phyloP scores from a whole-genome alignment of 768 basidiomycete species.

The Auricularia sp. region DNA sequence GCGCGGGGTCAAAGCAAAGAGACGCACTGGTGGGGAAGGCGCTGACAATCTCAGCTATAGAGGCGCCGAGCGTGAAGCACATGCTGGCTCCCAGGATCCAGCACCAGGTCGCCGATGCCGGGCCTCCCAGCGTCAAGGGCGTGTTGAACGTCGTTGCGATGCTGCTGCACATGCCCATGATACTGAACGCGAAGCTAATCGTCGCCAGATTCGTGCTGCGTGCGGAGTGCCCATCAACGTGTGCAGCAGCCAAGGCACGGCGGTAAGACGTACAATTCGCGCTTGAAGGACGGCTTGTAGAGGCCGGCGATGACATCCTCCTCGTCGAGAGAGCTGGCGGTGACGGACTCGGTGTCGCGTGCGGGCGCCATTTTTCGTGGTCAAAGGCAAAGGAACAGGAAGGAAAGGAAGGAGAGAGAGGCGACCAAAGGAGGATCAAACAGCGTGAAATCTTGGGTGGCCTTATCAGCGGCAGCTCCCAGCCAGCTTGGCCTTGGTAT shows the following conservation, averaged over 20 bases:
- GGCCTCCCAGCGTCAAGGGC: slow-evolving; percentile 26
- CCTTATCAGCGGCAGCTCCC: no score
- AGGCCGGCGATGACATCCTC: slow-evolving; percentile 1
- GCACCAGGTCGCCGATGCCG: slow-evolving; percentile 29
- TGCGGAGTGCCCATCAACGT: slow-evolving; percentile 12
- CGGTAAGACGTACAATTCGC: slow-evolving; percentile 47
- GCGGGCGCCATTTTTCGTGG: background rate
- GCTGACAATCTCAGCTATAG: slow-evolving; percentile 17
- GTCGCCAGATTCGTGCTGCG: slow-evolving; percentile 22
- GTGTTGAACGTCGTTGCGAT: slow-evolving; percentile 31
- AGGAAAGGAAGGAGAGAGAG: background rate
- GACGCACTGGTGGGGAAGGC: slow-evolving; percentile 13
- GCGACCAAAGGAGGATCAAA: background rate
- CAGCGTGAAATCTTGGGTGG: no score
- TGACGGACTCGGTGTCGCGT: background rate
- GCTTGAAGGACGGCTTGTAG: slow-evolving; percentile 54
- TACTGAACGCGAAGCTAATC: slow-evolving; percentile 8
- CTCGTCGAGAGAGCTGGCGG: background rate
- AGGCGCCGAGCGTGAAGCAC: slow-evolving; percentile 17
- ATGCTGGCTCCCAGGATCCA: slow-evolving; percentile 24
- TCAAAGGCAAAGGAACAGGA: background rate
- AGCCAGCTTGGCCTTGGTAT: no score
- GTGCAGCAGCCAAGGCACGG: no score
- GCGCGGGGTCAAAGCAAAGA: background rate
- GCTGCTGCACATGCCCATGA: slow-evolving; percentile 14